Evolutionary conservation across 805 yeast species (phyloP), one percentile per base, ranked within the genome.

Genomic region (Ogataea polymorpha): DNA sequence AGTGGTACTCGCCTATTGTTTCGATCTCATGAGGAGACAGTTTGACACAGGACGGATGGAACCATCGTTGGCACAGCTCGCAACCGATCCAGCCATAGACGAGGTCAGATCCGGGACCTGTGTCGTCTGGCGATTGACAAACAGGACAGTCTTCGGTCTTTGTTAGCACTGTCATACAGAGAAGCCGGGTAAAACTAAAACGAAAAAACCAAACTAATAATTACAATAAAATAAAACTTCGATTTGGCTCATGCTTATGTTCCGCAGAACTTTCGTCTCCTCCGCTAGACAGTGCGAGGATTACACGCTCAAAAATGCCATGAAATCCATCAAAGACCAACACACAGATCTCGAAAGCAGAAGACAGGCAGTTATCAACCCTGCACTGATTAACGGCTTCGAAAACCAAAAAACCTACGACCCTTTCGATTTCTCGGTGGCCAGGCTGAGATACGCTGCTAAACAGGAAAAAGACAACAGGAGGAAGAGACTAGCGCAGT

Each of bases 341-440:
- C 49, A 56, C 28, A 32, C 42, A n/a, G 46, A 45, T 21, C 16
- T 46, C 39, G 34, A 52, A 39, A 26, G 49, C 24, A 39, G 58
- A 49, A 32, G 60, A 55, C 48, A 44, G 25, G 42, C 46, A 17
- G 15, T 48, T 8, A 46, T 67, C 37, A 62, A 64, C 48, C 62
- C 67, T 36, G 42, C 49, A 8, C 70, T 75, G 44, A 62, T 72
- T 25, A 72, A 67, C 54, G 71, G 62, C 41, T 79, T 82, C 57
- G 66, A 60, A 12, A 64, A 65, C 4, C 78, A 77, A 35, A 65
- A 74, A 4, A 74, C 78, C 0, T 88, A 88, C 58, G 91, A 85
- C 52, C 93, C 96, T 37, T 82, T 81, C 63, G 95, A 86, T 61
- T 86, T 87, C 53, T 75, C 86, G 23, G 62, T 78, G 54, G 77